These are phyloP conservation scores for Aureobasidium sp. DNA, from an alignment of 2,329 filamentous ascomycete genomes.

Conservation along the genomic window DNA sequence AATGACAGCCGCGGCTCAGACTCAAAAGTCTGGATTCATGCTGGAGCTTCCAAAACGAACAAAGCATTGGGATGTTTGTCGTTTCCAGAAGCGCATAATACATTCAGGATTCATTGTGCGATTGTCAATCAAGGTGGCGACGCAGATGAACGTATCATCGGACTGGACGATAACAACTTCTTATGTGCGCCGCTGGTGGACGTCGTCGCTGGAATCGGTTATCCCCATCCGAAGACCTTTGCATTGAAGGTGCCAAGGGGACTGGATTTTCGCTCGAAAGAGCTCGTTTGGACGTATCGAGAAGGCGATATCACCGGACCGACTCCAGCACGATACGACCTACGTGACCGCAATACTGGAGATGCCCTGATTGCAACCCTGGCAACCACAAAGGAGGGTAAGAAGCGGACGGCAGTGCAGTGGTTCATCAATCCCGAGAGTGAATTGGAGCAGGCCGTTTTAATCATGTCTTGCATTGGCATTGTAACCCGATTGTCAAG, in stretches of 20 bases:
- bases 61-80: not conserved
- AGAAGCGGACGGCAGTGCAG: constrained; percentile 29
- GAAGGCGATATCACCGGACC: not conserved
- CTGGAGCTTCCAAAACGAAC: constrained; percentile 5
- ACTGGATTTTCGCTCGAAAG: not conserved
- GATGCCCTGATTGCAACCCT: not conserved
- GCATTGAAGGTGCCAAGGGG: not conserved
- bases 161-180: not conserved
- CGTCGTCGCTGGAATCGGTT: constrained; percentile 2
- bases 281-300: not conserved
- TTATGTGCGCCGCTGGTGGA: not conserved
- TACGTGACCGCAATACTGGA: not conserved
- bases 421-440: constrained; percentile 31
- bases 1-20: not conserved
- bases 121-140: not conserved
- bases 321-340: not conserved
- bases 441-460: constrained; percentile 2
- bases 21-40: constrained; percentile 13
- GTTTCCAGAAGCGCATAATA: constrained; percentile 3
- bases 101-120: constrained; percentile 1
- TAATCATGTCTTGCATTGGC: not conserved
- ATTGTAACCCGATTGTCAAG: constrained; percentile 11
- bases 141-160: not conserved
- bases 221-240: constrained; percentile 5
- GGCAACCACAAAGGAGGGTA: constrained; percentile 27